These are phyloP conservation scores for Boletales sp. DNA, from an alignment of 768 basidiomycete genomes.

Conservation along the genomic window DNA sequence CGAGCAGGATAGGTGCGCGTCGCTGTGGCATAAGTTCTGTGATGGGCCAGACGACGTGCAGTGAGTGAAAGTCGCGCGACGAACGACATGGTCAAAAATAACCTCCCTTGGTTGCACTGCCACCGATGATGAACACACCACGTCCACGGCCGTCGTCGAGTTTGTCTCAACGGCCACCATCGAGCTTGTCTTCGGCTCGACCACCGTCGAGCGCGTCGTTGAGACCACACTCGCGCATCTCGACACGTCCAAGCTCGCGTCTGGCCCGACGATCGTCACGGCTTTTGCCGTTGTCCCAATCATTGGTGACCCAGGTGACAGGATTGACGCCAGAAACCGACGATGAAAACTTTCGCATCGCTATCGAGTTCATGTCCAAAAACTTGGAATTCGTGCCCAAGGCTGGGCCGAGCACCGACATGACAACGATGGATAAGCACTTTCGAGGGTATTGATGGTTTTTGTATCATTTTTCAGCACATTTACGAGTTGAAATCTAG, in stretches of 20 bases:
- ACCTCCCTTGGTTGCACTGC: slow-evolving; percentile 6
- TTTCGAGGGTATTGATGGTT: slow-evolving; percentile 45
- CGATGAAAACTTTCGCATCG: slow-evolving; percentile 43
- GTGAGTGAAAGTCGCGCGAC: slow-evolving; percentile 6
- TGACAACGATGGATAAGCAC: slow-evolving; percentile 50
- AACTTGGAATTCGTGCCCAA: slow-evolving; percentile 57
- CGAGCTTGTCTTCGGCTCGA: slow-evolving; percentile 44
- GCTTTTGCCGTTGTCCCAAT: slow-evolving; percentile 51
- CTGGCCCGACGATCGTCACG: slow-evolving; percentile 48
- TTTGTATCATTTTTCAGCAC: not conserved
- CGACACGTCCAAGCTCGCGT: slow-evolving; percentile 39
- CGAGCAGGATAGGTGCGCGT: slow-evolving; percentile 26
- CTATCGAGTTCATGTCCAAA: slow-evolving; percentile 56
- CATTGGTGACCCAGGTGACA: slow-evolving; percentile 52
- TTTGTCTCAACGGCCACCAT: slow-evolving; percentile 40
- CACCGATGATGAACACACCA: slow-evolving; percentile 22
- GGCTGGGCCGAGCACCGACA: slow-evolving; percentile 53
- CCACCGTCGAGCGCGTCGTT: slow-evolving; percentile 42
- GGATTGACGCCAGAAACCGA: slow-evolving; percentile 44
- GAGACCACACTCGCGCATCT: slow-evolving; percentile 34
- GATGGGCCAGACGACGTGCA: slow-evolving; percentile 3
- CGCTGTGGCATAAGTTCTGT: slow-evolving; percentile 18
- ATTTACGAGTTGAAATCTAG: slow-evolving; percentile 33
- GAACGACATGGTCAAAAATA: slow-evolving; percentile 19
- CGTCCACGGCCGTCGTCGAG: slow-evolving; percentile 31